Conservation (phyloP, 2,329 filamentous ascomycete genomes). For the Dactylonectria estremocensis region DNA sequence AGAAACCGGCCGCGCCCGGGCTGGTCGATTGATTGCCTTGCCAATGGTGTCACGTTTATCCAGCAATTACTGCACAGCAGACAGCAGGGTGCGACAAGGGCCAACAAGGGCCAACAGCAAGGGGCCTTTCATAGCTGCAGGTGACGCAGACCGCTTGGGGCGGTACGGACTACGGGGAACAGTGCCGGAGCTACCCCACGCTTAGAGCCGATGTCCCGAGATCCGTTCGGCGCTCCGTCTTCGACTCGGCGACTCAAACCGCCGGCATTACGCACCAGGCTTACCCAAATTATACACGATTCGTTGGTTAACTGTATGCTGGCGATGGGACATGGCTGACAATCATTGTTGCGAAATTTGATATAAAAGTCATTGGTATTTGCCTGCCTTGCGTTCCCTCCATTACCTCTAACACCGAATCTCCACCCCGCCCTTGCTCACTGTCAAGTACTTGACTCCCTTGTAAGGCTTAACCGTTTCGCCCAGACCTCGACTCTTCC, state of each 20-base stretch:
- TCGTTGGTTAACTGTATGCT: background rate
- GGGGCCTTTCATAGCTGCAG: slow-evolving; percentile 12
- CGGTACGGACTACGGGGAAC: slow-evolving; percentile 12
- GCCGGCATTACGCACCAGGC: slow-evolving; percentile 1
- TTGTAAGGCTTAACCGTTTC: slow-evolving; percentile 96
- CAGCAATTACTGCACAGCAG: slow-evolving; percentile 13
- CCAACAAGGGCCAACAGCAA: background rate
- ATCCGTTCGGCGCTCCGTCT: slow-evolving; percentile 47
- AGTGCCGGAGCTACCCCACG: slow-evolving; percentile 37
- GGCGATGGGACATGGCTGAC: background rate
- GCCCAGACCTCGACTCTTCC: slow-evolving; percentile 87
- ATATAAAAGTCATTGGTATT: slow-evolving; percentile 5
- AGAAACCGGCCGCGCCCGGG: slow-evolving; percentile 38
- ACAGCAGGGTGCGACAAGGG: background rate
- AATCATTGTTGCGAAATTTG: background rate
- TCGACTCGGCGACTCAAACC: slow-evolving; percentile 41
- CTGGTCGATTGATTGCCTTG: slow-evolving; percentile 13
- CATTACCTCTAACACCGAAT: slow-evolving; percentile 66
- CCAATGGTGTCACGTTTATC: slow-evolving; percentile 27
- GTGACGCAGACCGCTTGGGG: slow-evolving; percentile 26
- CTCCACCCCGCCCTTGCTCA: slow-evolving; percentile 76
- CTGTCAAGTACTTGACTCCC: slow-evolving; percentile 95
- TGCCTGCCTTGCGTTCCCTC: background rate
- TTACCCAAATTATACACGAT: background rate
- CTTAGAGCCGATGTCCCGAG: slow-evolving; percentile 49